phyloP scores from a whole-genome alignment of 768 basidiomycete genomes.

The Xanthoconium stramineum region DNA sequence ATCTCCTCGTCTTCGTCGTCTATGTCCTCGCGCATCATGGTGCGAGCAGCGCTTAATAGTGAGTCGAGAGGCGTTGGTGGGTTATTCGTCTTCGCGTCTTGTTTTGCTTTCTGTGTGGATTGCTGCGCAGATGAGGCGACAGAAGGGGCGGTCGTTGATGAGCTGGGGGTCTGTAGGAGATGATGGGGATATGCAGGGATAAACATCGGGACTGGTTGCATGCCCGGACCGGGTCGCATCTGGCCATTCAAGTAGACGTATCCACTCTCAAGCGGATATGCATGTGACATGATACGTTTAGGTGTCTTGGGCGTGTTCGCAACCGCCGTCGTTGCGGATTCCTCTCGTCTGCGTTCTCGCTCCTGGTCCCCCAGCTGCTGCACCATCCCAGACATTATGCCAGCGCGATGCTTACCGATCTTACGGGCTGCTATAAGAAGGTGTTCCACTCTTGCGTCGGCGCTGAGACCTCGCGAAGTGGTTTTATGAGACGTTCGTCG shows the following conservation, averaged over 20 bases:
- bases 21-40: slow-evolving; percentile 45
- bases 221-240: slow-evolving; percentile 24
- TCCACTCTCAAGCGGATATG: slow-evolving; percentile 22
- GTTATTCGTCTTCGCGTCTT: slow-evolving; percentile 19
- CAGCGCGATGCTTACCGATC: slow-evolving; percentile 60
- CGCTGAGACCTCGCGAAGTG: slow-evolving; percentile 34
- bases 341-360: slow-evolving; percentile 26
- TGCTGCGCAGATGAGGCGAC: slow-evolving; percentile 19
- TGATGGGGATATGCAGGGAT: slow-evolving; percentile 28
- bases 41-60: slow-evolving; percentile 56
- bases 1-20: slow-evolving; percentile 33
- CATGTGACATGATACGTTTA: slow-evolving; percentile 29
- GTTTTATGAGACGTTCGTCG: slow-evolving; percentile 28
- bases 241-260: slow-evolving; percentile 30
- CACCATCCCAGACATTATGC: slow-evolving; percentile 50
- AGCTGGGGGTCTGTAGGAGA: slow-evolving; percentile 30
- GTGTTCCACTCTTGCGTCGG: slow-evolving; percentile 72
- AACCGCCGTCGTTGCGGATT: slow-evolving; percentile 20
- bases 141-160: slow-evolving; percentile 30
- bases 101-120: slow-evolving; percentile 17
- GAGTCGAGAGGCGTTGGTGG: slow-evolving; percentile 55
- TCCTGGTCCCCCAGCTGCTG: slow-evolving; percentile 34
- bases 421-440: slow-evolving; percentile 68
- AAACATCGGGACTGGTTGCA: slow-evolving; percentile 30
- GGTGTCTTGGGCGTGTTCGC: slow-evolving; percentile 27